A percentile compares a stretch with the other conserved stretches of the same genome.
Conservation (phyloP, 2,329 filamentous ascomycete species). For the Dryadomyces sulphureus region DNA sequence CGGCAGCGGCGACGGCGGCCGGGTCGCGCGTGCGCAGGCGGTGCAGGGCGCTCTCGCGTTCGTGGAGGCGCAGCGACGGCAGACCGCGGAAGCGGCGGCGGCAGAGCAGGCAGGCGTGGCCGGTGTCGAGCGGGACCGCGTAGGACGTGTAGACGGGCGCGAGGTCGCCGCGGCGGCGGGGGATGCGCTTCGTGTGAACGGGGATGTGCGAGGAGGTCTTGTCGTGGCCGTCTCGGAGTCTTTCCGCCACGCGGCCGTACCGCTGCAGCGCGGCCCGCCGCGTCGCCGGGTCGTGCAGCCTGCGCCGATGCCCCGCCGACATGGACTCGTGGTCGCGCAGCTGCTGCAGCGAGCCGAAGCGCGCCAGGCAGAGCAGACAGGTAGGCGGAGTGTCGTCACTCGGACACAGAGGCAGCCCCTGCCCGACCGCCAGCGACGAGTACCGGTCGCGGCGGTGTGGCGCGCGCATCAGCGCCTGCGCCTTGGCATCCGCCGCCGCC, state of each 20-base stretch:
- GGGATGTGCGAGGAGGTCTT: neutral
- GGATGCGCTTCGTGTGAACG: constrained; percentile 12
- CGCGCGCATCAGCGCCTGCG: constrained; percentile 10
- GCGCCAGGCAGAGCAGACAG: constrained; percentile 46
- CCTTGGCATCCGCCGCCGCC: neutral
- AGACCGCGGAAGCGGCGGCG: constrained; percentile 24
- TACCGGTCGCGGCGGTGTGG: constrained; percentile 20
- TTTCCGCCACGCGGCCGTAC: constrained; percentile 3
- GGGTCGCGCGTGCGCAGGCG: constrained; percentile 15
- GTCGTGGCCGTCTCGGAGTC: constrained; percentile 13
- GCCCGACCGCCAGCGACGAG: constrained; percentile 45
- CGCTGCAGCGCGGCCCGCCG: constrained; percentile 7
- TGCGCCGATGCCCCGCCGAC: constrained; percentile 12
- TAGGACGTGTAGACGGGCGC: constrained; percentile 36
- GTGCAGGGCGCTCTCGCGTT: constrained; percentile 29
- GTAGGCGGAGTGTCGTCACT: neutral
- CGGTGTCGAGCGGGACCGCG: constrained; percentile 31
- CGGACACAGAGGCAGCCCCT: constrained; percentile 6
- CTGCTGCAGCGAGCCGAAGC: constrained; percentile 33
- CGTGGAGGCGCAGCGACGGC: constrained; percentile 26
- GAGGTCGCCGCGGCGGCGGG: constrained; percentile 15
- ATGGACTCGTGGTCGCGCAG: constrained; percentile 15
- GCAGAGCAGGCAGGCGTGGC: constrained; percentile 25
- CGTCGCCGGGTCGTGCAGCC: constrained; percentile 7
- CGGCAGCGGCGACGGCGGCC: constrained; percentile 15